These are phyloP conservation scores for Strobilomyces confusus DNA, from an alignment of 768 basidiomycete genomes.

Conservation along the genomic window DNA sequence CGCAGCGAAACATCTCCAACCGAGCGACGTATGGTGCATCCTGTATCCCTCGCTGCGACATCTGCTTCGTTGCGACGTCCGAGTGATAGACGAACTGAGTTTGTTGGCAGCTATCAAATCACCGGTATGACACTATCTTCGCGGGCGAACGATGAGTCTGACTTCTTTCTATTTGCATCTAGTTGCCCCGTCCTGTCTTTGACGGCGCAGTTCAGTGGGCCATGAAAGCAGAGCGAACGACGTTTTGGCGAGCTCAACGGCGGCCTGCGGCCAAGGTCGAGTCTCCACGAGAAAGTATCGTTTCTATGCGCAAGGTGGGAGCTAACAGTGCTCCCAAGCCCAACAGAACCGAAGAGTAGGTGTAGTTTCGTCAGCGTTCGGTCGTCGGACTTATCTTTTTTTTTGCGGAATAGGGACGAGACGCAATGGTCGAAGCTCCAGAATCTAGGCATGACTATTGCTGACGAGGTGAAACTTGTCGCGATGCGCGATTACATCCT, in stretches of 20 bases:
- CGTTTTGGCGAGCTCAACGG: slow-evolving; percentile 69
- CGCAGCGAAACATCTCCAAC: slow-evolving; percentile 74
- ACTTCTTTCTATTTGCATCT: neutral
- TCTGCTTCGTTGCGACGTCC: slow-evolving; percentile 80
- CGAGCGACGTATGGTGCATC: slow-evolving; percentile 95
- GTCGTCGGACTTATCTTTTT: neutral
- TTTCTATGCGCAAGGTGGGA: slow-evolving; percentile 55
- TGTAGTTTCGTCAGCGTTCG: neutral
- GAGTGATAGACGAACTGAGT: slow-evolving; percentile 65
- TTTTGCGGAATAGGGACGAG: slow-evolving; percentile 58
- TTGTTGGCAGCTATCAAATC: slow-evolving; percentile 74
- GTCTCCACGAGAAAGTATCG: slow-evolving; percentile 68
- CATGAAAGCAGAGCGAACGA: slow-evolving; percentile 72
- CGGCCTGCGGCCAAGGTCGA: slow-evolving; percentile 49
- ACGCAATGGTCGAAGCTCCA: slow-evolving; percentile 71
- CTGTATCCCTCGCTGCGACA: slow-evolving; percentile 88
- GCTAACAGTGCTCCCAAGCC: slow-evolving; percentile 37
- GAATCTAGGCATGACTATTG: slow-evolving; percentile 78
- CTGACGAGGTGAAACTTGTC: slow-evolving; percentile 82
- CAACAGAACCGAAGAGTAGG: slow-evolving; percentile 75
- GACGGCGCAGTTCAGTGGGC: slow-evolving; percentile 89
- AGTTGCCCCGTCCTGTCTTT: slow-evolving; percentile 69
- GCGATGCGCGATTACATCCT: slow-evolving; percentile 86
- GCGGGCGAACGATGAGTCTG: neutral
- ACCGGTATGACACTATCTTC: slow-evolving; percentile 52